Base-by-base conservation (phyloP, 805 yeast genomes). In the Brettanomyces sp. region DNA sequence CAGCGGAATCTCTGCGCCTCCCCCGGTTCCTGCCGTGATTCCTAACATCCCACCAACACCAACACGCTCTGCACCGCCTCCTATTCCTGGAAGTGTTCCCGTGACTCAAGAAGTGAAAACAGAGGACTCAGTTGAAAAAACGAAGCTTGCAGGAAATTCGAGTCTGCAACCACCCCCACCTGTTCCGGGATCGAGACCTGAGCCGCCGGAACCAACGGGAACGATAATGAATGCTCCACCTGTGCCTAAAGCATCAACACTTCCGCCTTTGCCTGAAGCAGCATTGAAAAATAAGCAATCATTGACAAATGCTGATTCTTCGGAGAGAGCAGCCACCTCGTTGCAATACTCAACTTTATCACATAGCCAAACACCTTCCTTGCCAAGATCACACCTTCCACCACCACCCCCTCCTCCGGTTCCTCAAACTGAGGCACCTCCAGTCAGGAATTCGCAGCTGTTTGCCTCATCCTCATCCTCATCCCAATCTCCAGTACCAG, bases 31-130 rank as follows among this genome's bases (percentile, higher is more conserved):
- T 18, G 35, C 43, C 8, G 35, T 7, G 9, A 3, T 7, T 23
- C 18, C 36, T 24, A 34, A 48, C 44, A 4, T 42, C 24, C 52
- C 56, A 18, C 53, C 51, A 18, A 50, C 48, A 23, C 49, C 56
- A 28, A 33, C 45, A 13, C 22, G 18, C 14, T n/a, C 43, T n/a
- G 22, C 36, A 28, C 3, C 44, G 22, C 9, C 4, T 35, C 24
- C 44, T 14, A 36, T 30, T 3, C 34, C 37, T 7, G 24, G 32
- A 21, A 30, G 41, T 18, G 18, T 18, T 18, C 18, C 18, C 18
- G 18, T 18, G 18, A 18, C 18, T 18, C 18, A 18, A 18, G 18
- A 18, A 18, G 18, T 18, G 18, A 18, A 18, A 18, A 18, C 18
- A 18, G 18, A 18, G 18, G 25, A 25, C 42, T 14, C 18, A 6